Percentiles rank a stretch among this genome's conserved stretches.
Evolutionary conservation across 352 stramenopile species (phyloP).

Genomic region (Phytopythium montanum): DNA sequence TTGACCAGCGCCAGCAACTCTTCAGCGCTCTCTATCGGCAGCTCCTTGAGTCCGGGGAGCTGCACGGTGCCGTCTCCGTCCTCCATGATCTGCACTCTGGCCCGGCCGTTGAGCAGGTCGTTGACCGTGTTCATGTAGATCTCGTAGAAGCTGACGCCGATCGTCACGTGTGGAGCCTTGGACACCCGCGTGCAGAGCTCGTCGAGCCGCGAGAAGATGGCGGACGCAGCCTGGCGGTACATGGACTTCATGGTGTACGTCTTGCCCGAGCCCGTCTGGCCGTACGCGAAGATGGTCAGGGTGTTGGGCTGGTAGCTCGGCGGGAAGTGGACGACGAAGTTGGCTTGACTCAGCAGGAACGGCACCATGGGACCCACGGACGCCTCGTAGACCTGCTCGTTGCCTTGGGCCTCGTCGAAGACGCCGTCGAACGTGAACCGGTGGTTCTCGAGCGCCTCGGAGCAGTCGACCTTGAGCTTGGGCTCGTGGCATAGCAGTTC

Average conservation of each 20-base stretch:
- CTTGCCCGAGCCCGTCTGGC: conserved; percentile 94
- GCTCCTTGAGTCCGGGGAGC: conserved; percentile 89
- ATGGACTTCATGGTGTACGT: conserved; percentile 93
- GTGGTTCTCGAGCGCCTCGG: conserved; percentile 66
- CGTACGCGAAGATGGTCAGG: conserved; percentile 96
- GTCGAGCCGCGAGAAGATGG: conserved; percentile 53
- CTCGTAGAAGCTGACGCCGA: conserved; percentile 94
- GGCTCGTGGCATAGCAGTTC: conserved; percentile 71
- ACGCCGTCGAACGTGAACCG: conserved; percentile 74
- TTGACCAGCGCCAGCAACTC: conserved; percentile 91
- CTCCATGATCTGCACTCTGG: conserved; percentile 90
- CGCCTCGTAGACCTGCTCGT: conserved; percentile 88
- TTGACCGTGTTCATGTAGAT: conserved; percentile 96
- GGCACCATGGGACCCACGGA: conserved; percentile 58
- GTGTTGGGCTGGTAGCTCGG: conserved; percentile 21
- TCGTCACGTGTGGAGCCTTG: conserved; percentile 32
- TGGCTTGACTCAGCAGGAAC: conserved; percentile 24
- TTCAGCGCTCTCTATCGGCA: conserved; percentile 68
- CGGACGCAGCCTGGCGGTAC: conserved; percentile 51
- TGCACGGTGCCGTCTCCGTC: conserved; percentile 91
- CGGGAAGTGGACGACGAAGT: conserved; percentile 17
- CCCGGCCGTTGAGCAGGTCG: conserved; percentile 90
- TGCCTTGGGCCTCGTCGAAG: conserved; percentile 91
- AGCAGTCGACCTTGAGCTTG: conserved; percentile 71
- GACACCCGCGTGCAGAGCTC: neutral